Evolutionary conservation across 495 filamentous ascomycete genomes (phyloP).

Genomic region (Parachaetomium inaequale): DNA sequence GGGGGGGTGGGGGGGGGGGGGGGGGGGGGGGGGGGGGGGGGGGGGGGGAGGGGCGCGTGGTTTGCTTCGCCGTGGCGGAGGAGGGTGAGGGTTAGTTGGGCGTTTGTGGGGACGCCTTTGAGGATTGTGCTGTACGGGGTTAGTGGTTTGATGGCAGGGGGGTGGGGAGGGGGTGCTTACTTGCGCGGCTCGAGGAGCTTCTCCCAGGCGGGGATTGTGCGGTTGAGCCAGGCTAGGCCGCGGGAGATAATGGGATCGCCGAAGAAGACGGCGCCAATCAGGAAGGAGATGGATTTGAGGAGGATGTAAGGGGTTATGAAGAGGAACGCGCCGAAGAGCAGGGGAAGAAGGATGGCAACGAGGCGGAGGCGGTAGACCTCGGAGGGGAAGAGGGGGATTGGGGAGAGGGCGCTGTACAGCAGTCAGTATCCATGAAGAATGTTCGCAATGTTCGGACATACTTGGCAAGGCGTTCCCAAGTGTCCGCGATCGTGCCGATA

Average conservation of each 20-base stretch:
- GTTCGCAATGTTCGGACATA: conserved; percentile 35
- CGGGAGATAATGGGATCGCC: conserved; percentile 68
- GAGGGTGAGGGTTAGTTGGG: conserved; percentile 78
- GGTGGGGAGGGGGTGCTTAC: conserved; percentile 38
- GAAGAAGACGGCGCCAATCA: conserved; percentile 71
- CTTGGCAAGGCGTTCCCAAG: conserved; percentile 79
- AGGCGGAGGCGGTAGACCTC: conserved; percentile 61
- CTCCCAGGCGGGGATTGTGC: conserved; percentile 68
- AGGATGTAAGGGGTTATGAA: conserved; percentile 71
- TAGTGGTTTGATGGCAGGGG: conserved; percentile 17
- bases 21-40: conserved; percentile 58
- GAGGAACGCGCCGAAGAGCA: conserved; percentile 52
- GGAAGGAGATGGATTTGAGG: conserved; percentile 63
- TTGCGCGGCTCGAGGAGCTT: conserved; percentile 67
- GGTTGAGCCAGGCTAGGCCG: conserved; percentile 59
- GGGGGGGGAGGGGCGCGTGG: conserved; percentile 76
- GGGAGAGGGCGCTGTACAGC: conserved; percentile 60
- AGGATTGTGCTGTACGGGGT: conserved; percentile 58
- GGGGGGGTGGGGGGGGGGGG: conserved; percentile 53
- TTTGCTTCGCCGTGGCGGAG: conserved; percentile 84
- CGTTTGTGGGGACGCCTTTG: conserved; percentile 83
- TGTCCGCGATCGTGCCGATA: conserved; percentile 68
- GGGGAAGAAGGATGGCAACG: conserved; percentile 54
- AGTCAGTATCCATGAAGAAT: neutral
- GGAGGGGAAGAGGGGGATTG: conserved; percentile 71